phyloP scores from a whole-genome alignment of 495 filamentous ascomycete species.

The Poronia punctata region DNA sequence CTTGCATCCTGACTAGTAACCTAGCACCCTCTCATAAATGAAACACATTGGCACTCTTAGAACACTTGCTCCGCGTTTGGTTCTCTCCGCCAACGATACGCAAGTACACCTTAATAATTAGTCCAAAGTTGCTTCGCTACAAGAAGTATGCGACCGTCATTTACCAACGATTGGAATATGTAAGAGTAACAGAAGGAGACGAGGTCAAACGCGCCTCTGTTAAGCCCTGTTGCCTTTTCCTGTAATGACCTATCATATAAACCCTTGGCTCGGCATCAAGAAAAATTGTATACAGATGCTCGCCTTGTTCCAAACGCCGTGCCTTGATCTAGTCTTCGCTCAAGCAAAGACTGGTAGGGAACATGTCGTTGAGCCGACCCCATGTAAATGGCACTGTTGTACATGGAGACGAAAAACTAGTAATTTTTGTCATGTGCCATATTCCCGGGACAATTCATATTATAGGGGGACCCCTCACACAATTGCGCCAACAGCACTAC shows the following conservation, averaged over 20 bases:
- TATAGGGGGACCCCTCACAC: slow-evolving; percentile 6
- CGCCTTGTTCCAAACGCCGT: slow-evolving; percentile 8
- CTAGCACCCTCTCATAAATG: too few species aligned
- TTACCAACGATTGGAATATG: too few species aligned
- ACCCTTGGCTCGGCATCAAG: neutral
- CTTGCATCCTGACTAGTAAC: too few species aligned
- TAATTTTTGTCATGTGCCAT: neutral
- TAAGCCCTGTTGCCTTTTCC: neutral
- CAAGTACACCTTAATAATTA: too few species aligned
- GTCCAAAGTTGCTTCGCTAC: too few species aligned
- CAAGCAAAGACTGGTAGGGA: neutral
- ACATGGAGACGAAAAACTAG: slow-evolving; percentile 2
- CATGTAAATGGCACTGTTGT: slow-evolving; percentile 7
- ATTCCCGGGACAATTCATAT: neutral
- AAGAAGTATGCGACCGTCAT: too few species aligned
- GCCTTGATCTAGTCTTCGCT: neutral
- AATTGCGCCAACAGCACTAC: slow-evolving; percentile 5
- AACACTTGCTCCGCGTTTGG: too few species aligned
- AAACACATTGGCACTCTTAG: too few species aligned
- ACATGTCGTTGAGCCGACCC: neutral
- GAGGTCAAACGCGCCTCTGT: neutral
- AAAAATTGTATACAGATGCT: neutral
- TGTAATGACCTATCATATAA: too few species aligned
- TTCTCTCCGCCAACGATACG: too few species aligned
- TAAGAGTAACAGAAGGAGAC: too few species aligned